Conservation (phyloP, 495 filamentous ascomycete genomes). For the Sabuloglossum arenarium region DNA sequence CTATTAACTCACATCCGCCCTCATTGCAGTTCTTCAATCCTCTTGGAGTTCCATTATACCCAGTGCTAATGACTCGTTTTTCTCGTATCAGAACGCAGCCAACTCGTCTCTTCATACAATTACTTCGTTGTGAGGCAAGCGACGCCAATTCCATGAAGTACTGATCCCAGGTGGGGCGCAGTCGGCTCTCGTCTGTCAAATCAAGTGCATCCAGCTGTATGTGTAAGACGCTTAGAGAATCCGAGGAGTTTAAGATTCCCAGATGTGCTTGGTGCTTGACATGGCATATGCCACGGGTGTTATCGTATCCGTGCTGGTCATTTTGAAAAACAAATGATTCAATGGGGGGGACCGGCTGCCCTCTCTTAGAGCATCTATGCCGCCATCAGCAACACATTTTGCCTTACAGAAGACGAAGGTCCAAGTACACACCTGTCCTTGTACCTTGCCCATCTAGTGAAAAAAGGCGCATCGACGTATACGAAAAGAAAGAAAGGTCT, state of each 20-base stretch:
- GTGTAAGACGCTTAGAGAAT: conserved; percentile 46
- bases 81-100: conserved; percentile 87
- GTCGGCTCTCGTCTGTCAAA: conserved; percentile 52
- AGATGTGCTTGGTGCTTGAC: conserved; percentile 63
- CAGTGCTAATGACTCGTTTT: conserved; percentile 74
- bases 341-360: conserved; percentile 32
- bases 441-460: conserved; percentile 60
- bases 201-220: conserved; percentile 44
- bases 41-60: conserved; percentile 93
- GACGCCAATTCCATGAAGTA: conserved; percentile 96
- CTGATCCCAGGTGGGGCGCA: conserved; percentile 87
- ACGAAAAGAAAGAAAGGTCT: conserved; percentile 87
- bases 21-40: conserved; percentile 77
- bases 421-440: conserved; percentile 23
- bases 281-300: conserved; percentile 38
- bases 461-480: conserved; percentile 76
- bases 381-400: neutral
- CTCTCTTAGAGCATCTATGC: conserved; percentile 22
- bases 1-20: conserved; percentile 49
- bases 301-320: conserved; percentile 58
- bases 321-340: conserved; percentile 59
- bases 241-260: conserved; percentile 65
- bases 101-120: conserved; percentile 95
- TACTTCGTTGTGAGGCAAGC: conserved; percentile 73
- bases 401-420: neutral